Evolutionary conservation across 1,284 basidiomycete species (phyloP).

Genomic region (Apiotrichum siamense): DNA sequence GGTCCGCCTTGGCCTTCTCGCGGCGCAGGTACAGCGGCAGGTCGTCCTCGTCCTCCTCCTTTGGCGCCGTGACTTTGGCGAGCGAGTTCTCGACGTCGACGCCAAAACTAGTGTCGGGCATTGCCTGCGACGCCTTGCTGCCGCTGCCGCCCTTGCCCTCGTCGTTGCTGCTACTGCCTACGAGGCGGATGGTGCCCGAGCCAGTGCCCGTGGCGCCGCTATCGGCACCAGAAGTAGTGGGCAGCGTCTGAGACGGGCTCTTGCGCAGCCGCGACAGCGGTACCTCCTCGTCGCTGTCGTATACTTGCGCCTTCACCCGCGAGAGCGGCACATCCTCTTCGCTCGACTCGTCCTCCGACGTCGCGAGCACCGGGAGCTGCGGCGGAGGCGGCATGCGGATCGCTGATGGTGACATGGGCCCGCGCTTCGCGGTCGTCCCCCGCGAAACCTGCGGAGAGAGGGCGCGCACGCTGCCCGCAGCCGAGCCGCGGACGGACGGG

Average conservation of each 20-base stretch:
- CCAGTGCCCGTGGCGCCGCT: background rate
- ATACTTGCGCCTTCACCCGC: constrained; percentile 13
- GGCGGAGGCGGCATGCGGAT: background rate
- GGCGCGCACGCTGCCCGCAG: background rate
- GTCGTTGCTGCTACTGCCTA: too few relatives aligned
- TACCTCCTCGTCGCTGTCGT: constrained; percentile 40
- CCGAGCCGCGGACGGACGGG: background rate
- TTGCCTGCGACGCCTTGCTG: too few relatives aligned
- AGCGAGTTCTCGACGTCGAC: background rate
- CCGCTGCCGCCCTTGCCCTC: too few relatives aligned
- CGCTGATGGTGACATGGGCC: constrained; percentile 1
- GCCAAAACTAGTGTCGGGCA: background rate
- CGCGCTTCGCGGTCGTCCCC: background rate
- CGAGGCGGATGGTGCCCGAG: background rate
- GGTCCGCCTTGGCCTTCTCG: background rate
- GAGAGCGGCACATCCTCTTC: constrained; percentile 31
- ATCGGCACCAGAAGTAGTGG: background rate
- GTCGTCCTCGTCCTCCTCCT: constrained; percentile 30
- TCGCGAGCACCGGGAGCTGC: background rate
- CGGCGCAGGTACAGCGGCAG: constrained; percentile 21
- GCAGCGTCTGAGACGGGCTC: background rate
- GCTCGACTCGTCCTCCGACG: constrained; percentile 10
- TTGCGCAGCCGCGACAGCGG: constrained; percentile 30
- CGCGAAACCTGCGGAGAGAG: constrained; percentile 1
- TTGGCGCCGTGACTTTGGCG: background rate